Percentiles rank a stretch among this genome's conserved stretches.
Conservation (phyloP, 2,329 filamentous ascomycete species). For the Arthrobotrys iridis region DNA sequence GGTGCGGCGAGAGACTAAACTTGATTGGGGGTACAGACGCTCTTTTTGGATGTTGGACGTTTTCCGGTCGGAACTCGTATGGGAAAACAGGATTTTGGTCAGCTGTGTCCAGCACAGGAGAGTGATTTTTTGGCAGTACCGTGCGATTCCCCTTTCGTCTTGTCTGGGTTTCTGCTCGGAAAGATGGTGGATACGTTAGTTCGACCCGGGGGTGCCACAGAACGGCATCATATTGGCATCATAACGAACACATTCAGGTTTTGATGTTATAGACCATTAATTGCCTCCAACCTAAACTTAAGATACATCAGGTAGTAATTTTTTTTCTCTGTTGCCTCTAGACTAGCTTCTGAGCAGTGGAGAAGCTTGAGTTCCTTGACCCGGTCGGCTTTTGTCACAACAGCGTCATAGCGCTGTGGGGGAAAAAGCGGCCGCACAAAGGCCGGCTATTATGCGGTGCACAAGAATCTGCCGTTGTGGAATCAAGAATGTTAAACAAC, state of each 20-base stretch:
- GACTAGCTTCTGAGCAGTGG: not conserved
- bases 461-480: slow-evolving; percentile 15
- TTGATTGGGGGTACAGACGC: slow-evolving; percentile 7
- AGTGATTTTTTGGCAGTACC: slow-evolving; percentile 13
- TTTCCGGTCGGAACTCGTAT: slow-evolving; percentile 16
- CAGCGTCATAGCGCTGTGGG: slow-evolving; percentile 30
- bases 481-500: slow-evolving; percentile 5
- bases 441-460: not conserved
- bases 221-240: slow-evolving; percentile 52
- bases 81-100: slow-evolving; percentile 47
- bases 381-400: slow-evolving; percentile 1
- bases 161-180: slow-evolving; percentile 13
- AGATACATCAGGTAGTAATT: slow-evolving; percentile 21
- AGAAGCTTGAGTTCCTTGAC: not conserved
- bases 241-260: slow-evolving; percentile 24
- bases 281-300: slow-evolving; percentile 1
- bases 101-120: not conserved
- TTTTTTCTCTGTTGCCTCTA: not conserved
- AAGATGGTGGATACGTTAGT: slow-evolving; percentile 18
- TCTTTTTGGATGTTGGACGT: slow-evolving; percentile 27
- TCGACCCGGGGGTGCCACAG: slow-evolving; percentile 28
- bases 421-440: slow-evolving; percentile 30
- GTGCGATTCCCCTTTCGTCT: not conserved
- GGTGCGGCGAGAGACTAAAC: slow-evolving; percentile 14
- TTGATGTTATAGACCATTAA: not conserved